A percentile compares a stretch with the other conserved stretches of the same genome.
These are phyloP conservation scores for Trichoderma sp. DNA, from an alignment of 2,329 filamentous ascomycete species.

Conservation along the genomic window DNA sequence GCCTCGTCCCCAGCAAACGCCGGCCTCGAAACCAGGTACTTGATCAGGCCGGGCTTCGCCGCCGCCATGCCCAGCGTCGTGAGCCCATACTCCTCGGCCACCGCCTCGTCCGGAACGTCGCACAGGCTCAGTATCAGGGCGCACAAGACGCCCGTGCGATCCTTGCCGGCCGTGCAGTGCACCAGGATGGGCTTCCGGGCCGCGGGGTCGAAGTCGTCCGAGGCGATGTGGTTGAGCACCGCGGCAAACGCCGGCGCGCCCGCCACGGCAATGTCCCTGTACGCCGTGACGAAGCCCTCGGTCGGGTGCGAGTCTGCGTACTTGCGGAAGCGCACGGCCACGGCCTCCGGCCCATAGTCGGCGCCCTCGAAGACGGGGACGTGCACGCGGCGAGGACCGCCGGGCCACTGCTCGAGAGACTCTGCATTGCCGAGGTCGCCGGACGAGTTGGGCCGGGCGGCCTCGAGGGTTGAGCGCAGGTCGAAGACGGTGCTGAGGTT, in stretches of 20 bases:
- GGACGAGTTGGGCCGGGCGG: constrained; percentile 48
- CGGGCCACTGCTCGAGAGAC: constrained; percentile 21
- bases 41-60: constrained; percentile 56
- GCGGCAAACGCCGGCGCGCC: constrained; percentile 56
- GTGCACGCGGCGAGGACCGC: constrained; percentile 57
- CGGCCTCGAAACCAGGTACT: constrained; percentile 54
- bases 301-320: constrained; percentile 58
- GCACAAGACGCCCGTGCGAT: constrained; percentile 72
- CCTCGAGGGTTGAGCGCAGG: constrained; percentile 65
- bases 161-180: constrained; percentile 79
- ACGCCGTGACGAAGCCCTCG: constrained; percentile 66
- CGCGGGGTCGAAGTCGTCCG: neutral
- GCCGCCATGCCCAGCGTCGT: constrained; percentile 64
- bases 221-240: constrained; percentile 60
- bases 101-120: constrained; percentile 59
- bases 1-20: constrained; percentile 52
- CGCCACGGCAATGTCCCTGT: constrained; percentile 61
- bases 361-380: constrained; percentile 66
- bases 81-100: constrained; percentile 71
- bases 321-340: constrained; percentile 63
- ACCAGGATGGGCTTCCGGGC: constrained; percentile 57
- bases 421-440: constrained; percentile 35
- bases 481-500: constrained; percentile 71
- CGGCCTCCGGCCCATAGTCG: constrained; percentile 64
- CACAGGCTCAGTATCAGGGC: constrained; percentile 68